Evolutionary conservation across 306 rosid genomes (phyloP), one percentile per base, ranked within the genome.

Genomic region (Spatholobus suberectus): DNA sequence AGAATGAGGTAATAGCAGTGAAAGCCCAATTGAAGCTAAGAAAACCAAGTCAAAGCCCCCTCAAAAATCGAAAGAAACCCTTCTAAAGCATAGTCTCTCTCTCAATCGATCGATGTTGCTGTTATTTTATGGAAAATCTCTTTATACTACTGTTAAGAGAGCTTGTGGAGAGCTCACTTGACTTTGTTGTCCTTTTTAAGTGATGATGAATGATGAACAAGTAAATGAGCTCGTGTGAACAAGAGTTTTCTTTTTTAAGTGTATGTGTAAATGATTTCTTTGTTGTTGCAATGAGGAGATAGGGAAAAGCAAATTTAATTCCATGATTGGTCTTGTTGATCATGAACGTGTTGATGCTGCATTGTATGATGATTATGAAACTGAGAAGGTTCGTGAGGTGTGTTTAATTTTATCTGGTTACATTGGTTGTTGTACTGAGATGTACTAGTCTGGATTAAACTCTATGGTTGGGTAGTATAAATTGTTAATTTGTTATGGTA

Each of bases 81-180:
- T 84, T 49, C 97, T 95, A 52, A 91, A 93, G 86, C 99, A 93
- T 76, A 95, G 99, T 95, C 63, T 67, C 83, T 82, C 76, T n/a
- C n/a, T n/a, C n/a, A n/a, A 52, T 51, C 21, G 1, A 12, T 63
- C 20, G n/a, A n/a, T 71, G 20, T 70, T 44, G 2, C 38, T 67
- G 18, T 69, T 57, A 5, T 3, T 32, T 73, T 61, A 35, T 52
- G 98, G 98, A 44, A 95, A 95, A 89, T 83, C 87, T 75, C 89
- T 95, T 9, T 95, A 95, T 81, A 95, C 99, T 12, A 95, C 98
- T 63, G 97, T 93, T 20, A n/a, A 93, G 99, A 88, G 99, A 95
- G 80, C 90, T 95, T 1, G 97, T 93, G 43, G 99, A 95, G 87
- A 95, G 93, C 61, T 78, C 96, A 23, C 97, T 95, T 59, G 99